Base-by-base conservation (phyloP, 352 stramenopile species). In the Pythium aquatile region DNA sequence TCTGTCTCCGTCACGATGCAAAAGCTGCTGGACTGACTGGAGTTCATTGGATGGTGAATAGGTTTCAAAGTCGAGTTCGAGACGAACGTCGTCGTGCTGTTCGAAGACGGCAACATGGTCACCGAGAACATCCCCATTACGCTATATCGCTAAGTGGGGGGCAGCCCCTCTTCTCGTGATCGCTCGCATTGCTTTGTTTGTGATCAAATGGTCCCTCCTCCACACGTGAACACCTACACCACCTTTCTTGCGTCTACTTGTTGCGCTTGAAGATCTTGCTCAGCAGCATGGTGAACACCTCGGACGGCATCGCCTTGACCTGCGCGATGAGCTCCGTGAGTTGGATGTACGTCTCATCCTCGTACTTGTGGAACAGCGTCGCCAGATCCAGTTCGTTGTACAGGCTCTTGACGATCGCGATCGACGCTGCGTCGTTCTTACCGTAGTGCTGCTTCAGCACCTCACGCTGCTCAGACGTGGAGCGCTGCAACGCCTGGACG, bases 241-340 rank as follows among this genome's bases (percentile, higher is more conserved):
- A 24, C 20, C 20, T 9, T 29, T 10, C 16, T 20, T 35, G 26
- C 14, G 14, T 16, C 88, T 86, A 98, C 80, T 98, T 98, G 64
- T 85, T 90, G 66, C 96, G 91, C 78, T 98, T 98, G 87, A 98
- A 98, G 76, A 98, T 98, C 78, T 98, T 98, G 56, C 77, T 88
- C 40, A 98, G 77, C 33, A 99, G 83, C 65, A 94, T 83, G 35
- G 93, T 87, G 78, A 98, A 99, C 47, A 98, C 86, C 30, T 96
- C 86, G 46, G 83, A 87, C 32, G 93, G 96, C 78, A 97, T 94
- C 57, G 83, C 75, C 65, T 73, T 88, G 47, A 97, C 78, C 46
- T 86, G 75, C 59, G 79, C 79, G 63, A 98, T 97, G 51, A 81
- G 75, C 24, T 81, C 68, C 40, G 84, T 78, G n/a, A 98, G 75